Conservation (phyloP, 1,139 yeast genomes). For the Casaregolazyma suthepensis region DNA sequence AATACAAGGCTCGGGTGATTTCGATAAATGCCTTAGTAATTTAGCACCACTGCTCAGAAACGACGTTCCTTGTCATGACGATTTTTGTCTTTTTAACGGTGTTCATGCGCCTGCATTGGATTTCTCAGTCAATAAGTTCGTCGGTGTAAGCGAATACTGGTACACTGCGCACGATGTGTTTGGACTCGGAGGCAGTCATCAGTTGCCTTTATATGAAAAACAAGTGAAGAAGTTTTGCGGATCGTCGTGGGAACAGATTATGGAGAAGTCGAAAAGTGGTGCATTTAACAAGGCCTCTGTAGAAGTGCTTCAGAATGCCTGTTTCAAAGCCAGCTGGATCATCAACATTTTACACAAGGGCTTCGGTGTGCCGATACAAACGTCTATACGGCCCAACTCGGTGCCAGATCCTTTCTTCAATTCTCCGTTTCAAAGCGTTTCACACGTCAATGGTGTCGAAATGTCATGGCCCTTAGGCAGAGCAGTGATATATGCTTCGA, state of each 20-base stretch:
- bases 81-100: constrained; percentile 39
- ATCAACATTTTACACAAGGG: constrained; percentile 69
- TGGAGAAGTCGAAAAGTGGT: constrained; percentile 24
- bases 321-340: constrained; percentile 73
- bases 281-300: constrained; percentile 33
- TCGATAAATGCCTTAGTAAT: constrained; percentile 52
- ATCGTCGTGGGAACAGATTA: constrained; percentile 42
- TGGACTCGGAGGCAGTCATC: constrained; percentile 36
- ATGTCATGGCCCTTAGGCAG: constrained; percentile 83
- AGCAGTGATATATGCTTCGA: constrained; percentile 56
- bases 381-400: neutral
- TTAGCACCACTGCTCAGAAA: constrained; percentile 50
- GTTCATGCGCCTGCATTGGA: constrained; percentile 57
- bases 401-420: neutral
- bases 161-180: constrained; percentile 54
- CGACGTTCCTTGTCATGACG: constrained; percentile 37
- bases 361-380: constrained; percentile 60
- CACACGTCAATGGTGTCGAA: constrained; percentile 55
- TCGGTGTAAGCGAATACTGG: constrained; percentile 83
- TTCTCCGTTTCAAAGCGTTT: constrained; percentile 46
- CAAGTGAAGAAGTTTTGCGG: constrained; percentile 45
- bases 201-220: constrained; percentile 38
- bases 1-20: constrained; percentile 57
- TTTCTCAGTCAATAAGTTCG: constrained; percentile 55
- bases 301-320: constrained; percentile 46